Percentiles rank a stretch among this genome's conserved stretches.
Conservation (phyloP, 257 asterid genomes). For the Nicotiana paniculata region DNA sequence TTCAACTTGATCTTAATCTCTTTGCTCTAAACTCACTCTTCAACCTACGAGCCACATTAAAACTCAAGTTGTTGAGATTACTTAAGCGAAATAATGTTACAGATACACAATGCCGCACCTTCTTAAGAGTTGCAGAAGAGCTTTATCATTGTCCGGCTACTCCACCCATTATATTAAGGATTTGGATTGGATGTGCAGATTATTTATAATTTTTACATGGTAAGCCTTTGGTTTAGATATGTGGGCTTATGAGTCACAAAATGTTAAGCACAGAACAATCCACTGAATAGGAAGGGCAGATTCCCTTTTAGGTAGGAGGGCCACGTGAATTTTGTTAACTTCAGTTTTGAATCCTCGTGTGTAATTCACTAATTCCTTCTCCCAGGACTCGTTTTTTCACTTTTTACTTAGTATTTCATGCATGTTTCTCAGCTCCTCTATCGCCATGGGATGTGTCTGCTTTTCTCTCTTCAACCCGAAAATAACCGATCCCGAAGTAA, state of each 20-base stretch:
- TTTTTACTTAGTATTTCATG: background rate
- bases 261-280: background rate
- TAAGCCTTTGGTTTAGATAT: background rate
- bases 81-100: background rate
- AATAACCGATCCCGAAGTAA: background rate
- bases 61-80: background rate
- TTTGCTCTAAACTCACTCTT: background rate
- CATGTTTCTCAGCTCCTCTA: background rate
- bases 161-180: background rate
- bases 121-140: background rate
- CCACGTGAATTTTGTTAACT: background rate
- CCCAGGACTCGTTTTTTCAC: background rate
- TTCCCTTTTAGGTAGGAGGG: background rate
- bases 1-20: background rate
- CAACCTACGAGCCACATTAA: background rate
- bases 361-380: background rate
- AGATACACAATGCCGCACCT: background rate
- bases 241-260: background rate
- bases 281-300: background rate
- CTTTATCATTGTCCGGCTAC: background rate
- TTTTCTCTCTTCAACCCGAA: background rate
- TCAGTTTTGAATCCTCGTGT: background rate
- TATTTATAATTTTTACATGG: background rate
- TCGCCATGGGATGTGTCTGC: background rate
- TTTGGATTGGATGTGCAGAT: background rate